Evolutionary conservation across 2,329 filamentous ascomycete genomes (phyloP), one percentile per base, ranked within the genome.

Genomic region (Cladosporium velox): DNA sequence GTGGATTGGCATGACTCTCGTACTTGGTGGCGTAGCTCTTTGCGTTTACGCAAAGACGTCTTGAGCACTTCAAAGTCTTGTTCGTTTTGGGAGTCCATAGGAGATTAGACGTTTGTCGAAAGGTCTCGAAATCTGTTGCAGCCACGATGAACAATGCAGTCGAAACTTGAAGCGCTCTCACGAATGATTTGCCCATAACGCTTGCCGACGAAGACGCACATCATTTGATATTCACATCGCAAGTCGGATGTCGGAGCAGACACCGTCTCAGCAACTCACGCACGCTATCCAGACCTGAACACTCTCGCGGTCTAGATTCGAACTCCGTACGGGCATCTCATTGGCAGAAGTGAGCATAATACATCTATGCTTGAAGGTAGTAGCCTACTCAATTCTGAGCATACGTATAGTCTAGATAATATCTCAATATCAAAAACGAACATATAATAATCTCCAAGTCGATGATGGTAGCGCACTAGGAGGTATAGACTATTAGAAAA

Each of bases 1-100:
- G 0, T 92, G 90, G 85, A 79, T 92, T 65, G 93, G 93, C 8
- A 93, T 96, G 91, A 80, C 81, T 0, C 79, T 96, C 14, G 93
- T 94, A 3, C 80, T 96, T 55, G 85, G 83, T 18, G 93, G 93
- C 0, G 96, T 97, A 76, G 92, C 85, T 2, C 78, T 97, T 30
- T 97, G 93, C 79, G 93, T 97, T 2, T 86, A 92, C 66, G 79
- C 81, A 49, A 84, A 84, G 66, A 78, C 68, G 18, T 73, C 68
- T 38, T 74, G 61, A 71, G n/a, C 8, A 18, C 7, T 41, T 15
- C 15, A 4, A 41, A 5, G 18, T 44, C 18, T 44, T n/a, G 6
- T 15, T n/a, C 38, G 6, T 44, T 2, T 5, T 44, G 8, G 18
- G 38, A 44, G 18, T n/a, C 38, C 18, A n/a, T 44, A n/a, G 18